These are phyloP conservation scores for Hygrophila difformis DNA, from an alignment of 257 asterid species.

Conservation along the genomic window DNA sequence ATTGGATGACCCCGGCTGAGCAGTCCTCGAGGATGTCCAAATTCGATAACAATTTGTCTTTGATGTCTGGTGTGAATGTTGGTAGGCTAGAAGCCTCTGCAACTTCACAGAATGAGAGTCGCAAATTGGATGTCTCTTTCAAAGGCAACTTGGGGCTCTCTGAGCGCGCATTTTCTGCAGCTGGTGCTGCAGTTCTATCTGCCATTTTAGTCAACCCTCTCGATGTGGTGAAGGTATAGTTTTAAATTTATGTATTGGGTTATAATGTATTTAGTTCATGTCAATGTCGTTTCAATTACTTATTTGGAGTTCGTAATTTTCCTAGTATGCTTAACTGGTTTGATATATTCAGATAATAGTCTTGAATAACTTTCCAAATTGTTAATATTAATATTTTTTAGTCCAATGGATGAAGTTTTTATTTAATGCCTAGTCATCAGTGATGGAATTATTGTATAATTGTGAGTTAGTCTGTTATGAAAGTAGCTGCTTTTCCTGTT, in stretches of 20 bases:
- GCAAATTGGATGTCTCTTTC: constrained; percentile 13
- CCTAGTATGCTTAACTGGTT: constrained; percentile 7
- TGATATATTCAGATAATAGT: not conserved
- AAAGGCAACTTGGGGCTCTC: constrained; percentile 37
- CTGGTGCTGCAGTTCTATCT: constrained; percentile 87
- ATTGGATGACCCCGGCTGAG: constrained; percentile 39
- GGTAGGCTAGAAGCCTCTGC: constrained; percentile 33
- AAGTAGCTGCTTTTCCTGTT: too few species aligned
- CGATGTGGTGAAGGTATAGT: constrained; percentile 76
- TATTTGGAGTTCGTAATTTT: constrained; percentile 10
- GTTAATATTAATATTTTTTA: not conserved
- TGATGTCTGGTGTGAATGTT: constrained; percentile 40
- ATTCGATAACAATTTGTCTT: constrained; percentile 24
- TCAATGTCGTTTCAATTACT: not conserved
- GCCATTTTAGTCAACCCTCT: constrained; percentile 86
- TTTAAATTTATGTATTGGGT: not conserved
- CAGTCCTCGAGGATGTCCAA: constrained; percentile 29
- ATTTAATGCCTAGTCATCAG: too few species aligned
- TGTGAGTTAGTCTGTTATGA: too few species aligned
- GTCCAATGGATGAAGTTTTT: too few species aligned
- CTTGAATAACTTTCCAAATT: constrained; percentile 4
- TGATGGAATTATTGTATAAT: too few species aligned
- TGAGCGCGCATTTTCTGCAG: constrained; percentile 76
- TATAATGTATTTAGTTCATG: not conserved
- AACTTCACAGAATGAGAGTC: constrained; percentile 19